phyloP scores from a whole-genome alignment of 805 yeast genomes.

The Kazachstania martiniae region DNA sequence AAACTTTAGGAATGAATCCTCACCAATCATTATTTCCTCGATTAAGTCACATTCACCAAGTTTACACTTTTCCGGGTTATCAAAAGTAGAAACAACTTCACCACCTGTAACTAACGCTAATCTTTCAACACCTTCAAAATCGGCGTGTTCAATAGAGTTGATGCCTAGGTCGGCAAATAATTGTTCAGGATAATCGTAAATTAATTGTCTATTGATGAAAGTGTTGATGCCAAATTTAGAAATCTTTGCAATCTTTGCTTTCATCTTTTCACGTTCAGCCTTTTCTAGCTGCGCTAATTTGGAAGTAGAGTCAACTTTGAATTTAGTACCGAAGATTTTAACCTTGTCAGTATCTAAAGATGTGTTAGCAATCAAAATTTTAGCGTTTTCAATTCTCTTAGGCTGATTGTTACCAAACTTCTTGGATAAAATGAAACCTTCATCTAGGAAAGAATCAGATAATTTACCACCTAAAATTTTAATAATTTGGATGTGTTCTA shows the following conservation, averaged over 20 bases:
- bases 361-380: slow-evolving; percentile 87
- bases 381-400: slow-evolving; percentile 69
- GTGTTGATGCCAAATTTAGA: slow-evolving; percentile 78
- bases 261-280: slow-evolving; percentile 93
- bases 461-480: slow-evolving; percentile 90
- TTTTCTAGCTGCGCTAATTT: slow-evolving; percentile 89
- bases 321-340: slow-evolving; percentile 94
- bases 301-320: slow-evolving; percentile 89
- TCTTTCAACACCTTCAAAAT: slow-evolving; percentile 95
- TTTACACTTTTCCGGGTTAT: slow-evolving; percentile 75
- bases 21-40: slow-evolving; percentile 91
- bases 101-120: slow-evolving; percentile 96
- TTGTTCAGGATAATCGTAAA: slow-evolving; percentile 97
- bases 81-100: slow-evolving; percentile 95
- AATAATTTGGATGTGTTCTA: slow-evolving; percentile 87
- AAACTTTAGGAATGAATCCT: slow-evolving; percentile 79
- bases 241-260: slow-evolving; percentile 76
- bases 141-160: slow-evolving; percentile 95
- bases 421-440: slow-evolving; percentile 88
- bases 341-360: slow-evolving; percentile 96
- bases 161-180: slow-evolving; percentile 78
- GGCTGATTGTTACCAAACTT: slow-evolving; percentile 93
- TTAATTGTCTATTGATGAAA: slow-evolving; percentile 91
- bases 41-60: slow-evolving; percentile 82
- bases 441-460: slow-evolving; percentile 86